Evolutionary conservation across 176 grass and related monocot species (phyloP).

Genomic region (Lolium rigidum): DNA sequence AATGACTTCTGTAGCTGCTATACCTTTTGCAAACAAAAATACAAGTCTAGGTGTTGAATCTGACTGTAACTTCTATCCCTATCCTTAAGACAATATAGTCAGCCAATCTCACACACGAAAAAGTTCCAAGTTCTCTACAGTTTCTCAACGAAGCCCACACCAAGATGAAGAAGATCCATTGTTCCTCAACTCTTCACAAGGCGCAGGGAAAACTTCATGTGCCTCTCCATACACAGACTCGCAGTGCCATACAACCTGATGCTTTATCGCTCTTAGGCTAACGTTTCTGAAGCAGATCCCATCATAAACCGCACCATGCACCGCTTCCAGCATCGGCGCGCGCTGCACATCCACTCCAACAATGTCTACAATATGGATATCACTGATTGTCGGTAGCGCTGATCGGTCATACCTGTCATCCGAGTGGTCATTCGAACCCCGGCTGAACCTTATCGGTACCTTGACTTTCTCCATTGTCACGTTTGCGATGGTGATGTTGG

Average conservation of each 20-base stretch:
- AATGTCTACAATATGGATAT: constrained; percentile 59
- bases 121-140: constrained; percentile 15
- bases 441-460: constrained; percentile 81
- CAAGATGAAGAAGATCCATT: constrained; percentile 60
- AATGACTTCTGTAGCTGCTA: neutral
- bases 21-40: neutral
- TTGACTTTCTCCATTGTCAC: constrained; percentile 81
- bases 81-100: neutral
- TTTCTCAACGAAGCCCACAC: constrained; percentile 51
- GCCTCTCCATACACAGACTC: constrained; percentile 78
- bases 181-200: constrained; percentile 64
- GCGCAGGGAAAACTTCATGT: constrained; percentile 64
- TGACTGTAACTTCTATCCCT: constrained; percentile 17
- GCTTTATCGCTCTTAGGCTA: constrained; percentile 54
- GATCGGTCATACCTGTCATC: constrained; percentile 58
- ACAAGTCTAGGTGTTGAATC: neutral
- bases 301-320: constrained; percentile 65
- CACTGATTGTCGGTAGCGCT: constrained; percentile 58
- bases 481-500: constrained; percentile 67
- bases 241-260: constrained; percentile 61
- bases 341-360: constrained; percentile 52
- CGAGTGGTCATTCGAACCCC: constrained; percentile 63
- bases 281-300: constrained; percentile 77
- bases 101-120: constrained; percentile 3
- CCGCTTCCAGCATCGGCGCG: constrained; percentile 64